phyloP scores from a whole-genome alignment of 129 eudicot species.

The Pittosporum tobira region DNA sequence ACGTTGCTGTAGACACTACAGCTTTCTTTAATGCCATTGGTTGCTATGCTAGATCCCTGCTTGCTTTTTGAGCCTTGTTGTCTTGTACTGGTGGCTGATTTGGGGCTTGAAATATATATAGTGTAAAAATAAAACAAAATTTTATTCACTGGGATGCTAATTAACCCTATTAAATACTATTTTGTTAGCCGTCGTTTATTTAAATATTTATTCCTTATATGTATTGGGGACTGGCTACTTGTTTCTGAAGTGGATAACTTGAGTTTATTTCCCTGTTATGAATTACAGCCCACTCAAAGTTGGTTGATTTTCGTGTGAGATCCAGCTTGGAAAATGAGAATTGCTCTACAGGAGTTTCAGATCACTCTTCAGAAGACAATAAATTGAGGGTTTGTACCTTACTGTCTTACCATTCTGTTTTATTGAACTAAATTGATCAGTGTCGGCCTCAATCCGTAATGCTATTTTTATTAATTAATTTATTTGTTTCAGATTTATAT shows the following conservation, averaged over 20 bases:
- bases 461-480: neutral
- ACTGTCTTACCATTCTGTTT: neutral
- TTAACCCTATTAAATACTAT: neutral
- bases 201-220: neutral
- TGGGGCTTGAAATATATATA: too few species aligned
- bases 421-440: neutral
- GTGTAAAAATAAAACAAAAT: too few species aligned
- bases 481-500: neutral
- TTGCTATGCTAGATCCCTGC: too few species aligned
- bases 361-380: constrained; percentile 25
- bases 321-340: constrained; percentile 41
- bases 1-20: too few species aligned
- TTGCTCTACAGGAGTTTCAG: constrained; percentile 29
- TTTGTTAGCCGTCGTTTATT: neutral
- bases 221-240: neutral
- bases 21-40: too few species aligned
- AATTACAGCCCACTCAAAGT: constrained; percentile 30
- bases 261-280: neutral
- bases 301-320: constrained; percentile 32
- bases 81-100: too few species aligned
- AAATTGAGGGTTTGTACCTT: constrained; percentile 29
- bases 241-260: constrained; percentile 6
- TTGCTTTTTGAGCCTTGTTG: too few species aligned
- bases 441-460: neutral
- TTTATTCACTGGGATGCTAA: too few species aligned